Conservation (phyloP, 164 flowering plant genomes). For the Euptelea pleiosperma region DNA sequence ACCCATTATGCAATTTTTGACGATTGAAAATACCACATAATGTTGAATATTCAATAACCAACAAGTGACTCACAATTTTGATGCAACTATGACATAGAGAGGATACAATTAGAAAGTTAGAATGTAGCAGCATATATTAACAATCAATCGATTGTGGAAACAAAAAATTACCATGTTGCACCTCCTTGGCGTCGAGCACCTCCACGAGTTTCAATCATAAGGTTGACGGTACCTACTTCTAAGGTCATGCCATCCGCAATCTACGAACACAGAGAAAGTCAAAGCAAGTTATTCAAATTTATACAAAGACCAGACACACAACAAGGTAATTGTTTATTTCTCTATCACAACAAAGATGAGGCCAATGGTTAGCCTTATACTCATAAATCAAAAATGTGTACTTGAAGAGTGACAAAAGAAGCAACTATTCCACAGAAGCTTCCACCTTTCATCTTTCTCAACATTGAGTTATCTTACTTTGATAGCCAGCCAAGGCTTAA, state of each 20-base stretch:
- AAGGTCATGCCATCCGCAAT: conserved; percentile 99
- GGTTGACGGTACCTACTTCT: conserved; percentile 80
- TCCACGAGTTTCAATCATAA: conserved; percentile 87
- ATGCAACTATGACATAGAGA: too few species aligned
- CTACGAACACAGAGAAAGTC: conserved; percentile 32
- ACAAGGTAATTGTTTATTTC: neutral
- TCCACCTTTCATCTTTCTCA: too few species aligned
- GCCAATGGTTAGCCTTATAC: neutral
- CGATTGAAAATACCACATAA: too few species aligned
- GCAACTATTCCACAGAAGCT: too few species aligned
- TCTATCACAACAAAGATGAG: neutral
- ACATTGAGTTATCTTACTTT: too few species aligned
- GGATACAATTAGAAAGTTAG: neutral
- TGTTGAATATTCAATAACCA: too few species aligned
- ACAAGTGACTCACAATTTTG: too few species aligned
- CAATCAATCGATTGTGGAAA: neutral
- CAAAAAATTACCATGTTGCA: conserved; percentile 67
- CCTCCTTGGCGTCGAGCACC: conserved; percentile 65
- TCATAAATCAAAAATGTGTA: too few species aligned
- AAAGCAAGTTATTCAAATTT: neutral
- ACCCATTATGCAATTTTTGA: too few species aligned
- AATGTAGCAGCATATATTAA: neutral
- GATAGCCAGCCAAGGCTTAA: too few species aligned
- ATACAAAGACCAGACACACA: neutral
- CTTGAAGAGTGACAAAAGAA: too few species aligned